Evolutionary conservation across 192 early-diverging fungal species (phyloP).

Genomic region (Helicostylum pulchrum): DNA sequence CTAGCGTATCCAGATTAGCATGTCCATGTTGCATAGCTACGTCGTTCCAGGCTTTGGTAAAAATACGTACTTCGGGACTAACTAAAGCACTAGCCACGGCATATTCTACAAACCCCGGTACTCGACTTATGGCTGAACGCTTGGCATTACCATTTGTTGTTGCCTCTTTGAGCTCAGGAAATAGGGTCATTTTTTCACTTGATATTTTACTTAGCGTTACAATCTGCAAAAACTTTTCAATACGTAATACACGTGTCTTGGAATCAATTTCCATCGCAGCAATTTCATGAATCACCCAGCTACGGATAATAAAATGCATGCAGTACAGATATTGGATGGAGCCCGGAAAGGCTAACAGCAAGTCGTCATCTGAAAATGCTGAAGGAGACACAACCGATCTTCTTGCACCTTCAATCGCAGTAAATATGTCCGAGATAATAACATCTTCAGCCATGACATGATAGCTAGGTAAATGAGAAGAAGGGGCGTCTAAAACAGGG

Average conservation of each 20-base stretch:
- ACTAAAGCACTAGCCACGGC: slow-evolving; percentile 66
- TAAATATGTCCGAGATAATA: slow-evolving; percentile 62
- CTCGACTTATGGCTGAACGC: slow-evolving; percentile 11
- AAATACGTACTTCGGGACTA: slow-evolving; percentile 67
- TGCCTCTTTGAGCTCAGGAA: neutral
- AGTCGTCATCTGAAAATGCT: slow-evolving; percentile 45
- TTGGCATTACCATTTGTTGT: neutral
- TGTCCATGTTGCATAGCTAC: slow-evolving; percentile 48
- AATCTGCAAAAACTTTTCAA: slow-evolving; percentile 62
- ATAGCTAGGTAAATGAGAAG: neutral
- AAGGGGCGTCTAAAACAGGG: slow-evolving; percentile 12
- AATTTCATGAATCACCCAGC: slow-evolving; percentile 65
- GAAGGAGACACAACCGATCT: slow-evolving; percentile 48
- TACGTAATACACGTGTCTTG: slow-evolving; percentile 49
- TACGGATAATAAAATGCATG: slow-evolving; percentile 64
- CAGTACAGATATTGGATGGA: slow-evolving; percentile 63
- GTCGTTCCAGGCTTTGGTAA: slow-evolving; percentile 62
- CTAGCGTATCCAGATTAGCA: slow-evolving; percentile 57
- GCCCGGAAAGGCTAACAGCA: slow-evolving; percentile 58
- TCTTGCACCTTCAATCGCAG: slow-evolving; percentile 50
- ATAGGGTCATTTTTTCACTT: slow-evolving; percentile 1
- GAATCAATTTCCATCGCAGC: slow-evolving; percentile 43
- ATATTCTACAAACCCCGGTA: slow-evolving; percentile 70
- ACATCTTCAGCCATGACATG: slow-evolving; percentile 53
- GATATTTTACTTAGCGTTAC: slow-evolving; percentile 47